A percentile compares a stretch with the other conserved stretches of the same genome.
These are phyloP conservation scores for Rhododendron henanense DNA, from an alignment of 148 eudicot species.

Conservation along the genomic window DNA sequence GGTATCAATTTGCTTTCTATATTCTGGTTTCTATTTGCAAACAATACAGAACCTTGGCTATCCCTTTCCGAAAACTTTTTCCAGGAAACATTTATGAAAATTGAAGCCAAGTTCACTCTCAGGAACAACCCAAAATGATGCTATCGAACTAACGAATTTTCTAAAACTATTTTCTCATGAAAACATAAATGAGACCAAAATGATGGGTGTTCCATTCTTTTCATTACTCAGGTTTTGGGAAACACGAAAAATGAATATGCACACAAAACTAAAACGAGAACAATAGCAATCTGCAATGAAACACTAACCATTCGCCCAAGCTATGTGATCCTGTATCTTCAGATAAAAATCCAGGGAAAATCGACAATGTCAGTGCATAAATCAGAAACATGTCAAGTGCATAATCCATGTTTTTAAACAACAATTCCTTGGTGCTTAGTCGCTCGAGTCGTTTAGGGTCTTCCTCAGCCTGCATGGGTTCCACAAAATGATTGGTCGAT, in stretches of 20 bases:
- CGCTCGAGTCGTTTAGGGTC: constrained; percentile 19
- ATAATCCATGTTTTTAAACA: constrained; percentile 42
- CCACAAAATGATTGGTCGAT: background rate
- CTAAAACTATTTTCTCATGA: background rate
- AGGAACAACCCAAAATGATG: background rate
- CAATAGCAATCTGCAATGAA: background rate
- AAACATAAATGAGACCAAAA: background rate
- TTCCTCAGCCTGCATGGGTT: constrained; percentile 22
- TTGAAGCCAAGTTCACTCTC: background rate
- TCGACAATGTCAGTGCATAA: constrained; percentile 43
- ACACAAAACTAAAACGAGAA: background rate
- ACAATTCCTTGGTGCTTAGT: constrained; percentile 34
- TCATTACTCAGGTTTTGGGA: background rate
- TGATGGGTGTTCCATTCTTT: background rate
- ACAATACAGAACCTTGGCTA: background rate
- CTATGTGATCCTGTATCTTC: constrained; percentile 58
- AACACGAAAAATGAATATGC: background rate
- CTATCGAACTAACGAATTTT: background rate
- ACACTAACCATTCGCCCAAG: constrained; percentile 42
- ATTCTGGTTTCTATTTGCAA: background rate
- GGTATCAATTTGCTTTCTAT: background rate
- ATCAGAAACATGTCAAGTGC: constrained; percentile 40
- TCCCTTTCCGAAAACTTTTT: background rate
- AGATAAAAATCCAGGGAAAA: constrained; percentile 63
- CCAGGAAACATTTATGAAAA: background rate